Percentiles rank a stretch among this genome's conserved stretches.
phyloP scores from a whole-genome alignment of 805 yeast genomes.

The Pichia phayaonensis region DNA sequence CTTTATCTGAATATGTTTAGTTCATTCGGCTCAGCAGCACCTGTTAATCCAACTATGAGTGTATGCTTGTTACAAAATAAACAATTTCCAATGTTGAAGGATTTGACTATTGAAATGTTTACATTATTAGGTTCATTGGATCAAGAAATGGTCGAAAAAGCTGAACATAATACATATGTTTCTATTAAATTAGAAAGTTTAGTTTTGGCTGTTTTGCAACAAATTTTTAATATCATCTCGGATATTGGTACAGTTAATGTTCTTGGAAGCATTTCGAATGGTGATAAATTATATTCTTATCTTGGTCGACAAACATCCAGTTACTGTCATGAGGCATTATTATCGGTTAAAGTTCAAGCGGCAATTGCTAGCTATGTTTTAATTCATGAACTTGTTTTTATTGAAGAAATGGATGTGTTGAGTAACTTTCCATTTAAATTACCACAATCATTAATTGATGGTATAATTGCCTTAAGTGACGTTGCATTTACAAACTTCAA shows the following conservation, averaged over 20 bases:
- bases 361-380: constrained; percentile 35
- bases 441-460: constrained; percentile 36
- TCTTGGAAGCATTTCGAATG: constrained; percentile 26
- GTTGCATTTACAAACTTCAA: constrained; percentile 34
- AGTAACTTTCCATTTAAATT: constrained; percentile 20
- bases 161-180: constrained; percentile 16
- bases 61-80: constrained; percentile 46
- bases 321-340: constrained; percentile 20
- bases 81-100: constrained; percentile 33
- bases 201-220: constrained; percentile 17
- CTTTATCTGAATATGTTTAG: constrained; percentile 18
- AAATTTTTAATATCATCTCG: constrained; percentile 36
- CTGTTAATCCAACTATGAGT: constrained; percentile 33
- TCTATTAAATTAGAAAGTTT: constrained; percentile 23
- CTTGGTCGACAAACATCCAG: constrained; percentile 19
- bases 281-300: constrained; percentile 34
- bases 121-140: constrained; percentile 18
- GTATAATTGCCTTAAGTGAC: constrained; percentile 37
- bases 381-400: constrained; percentile 28
- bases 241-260: constrained; percentile 32
- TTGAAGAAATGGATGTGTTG: constrained; percentile 18
- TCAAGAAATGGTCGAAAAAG: constrained; percentile 13
- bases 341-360: constrained; percentile 31
- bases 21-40: constrained; percentile 21
- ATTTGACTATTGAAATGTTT: constrained; percentile 19